Evolutionary conservation across 208 protist species (phyloP), one percentile per base, ranked within the genome.

Genomic region (Trypanosoma scelopori): DNA sequence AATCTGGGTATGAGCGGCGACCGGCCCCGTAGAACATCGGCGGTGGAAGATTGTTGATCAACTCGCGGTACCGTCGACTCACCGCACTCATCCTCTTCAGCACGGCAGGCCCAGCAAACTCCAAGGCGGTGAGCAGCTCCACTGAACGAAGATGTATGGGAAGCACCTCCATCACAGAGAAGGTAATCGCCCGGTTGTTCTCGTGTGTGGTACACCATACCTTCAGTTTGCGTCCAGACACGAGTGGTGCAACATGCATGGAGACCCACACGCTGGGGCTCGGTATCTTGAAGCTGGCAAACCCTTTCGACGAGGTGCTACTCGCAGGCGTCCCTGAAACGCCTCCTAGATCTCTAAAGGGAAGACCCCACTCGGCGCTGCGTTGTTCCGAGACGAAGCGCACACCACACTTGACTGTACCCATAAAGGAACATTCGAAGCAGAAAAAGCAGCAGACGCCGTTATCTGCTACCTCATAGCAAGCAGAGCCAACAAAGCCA

Each of bases 71-170:
- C 48, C 74, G 75, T 1, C 67, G 66, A 68, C 55, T 91, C 18
- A 94, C 82, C 22, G 65, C 64, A 73, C 79, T 88, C 4, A 89
- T 18, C 57, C 87, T 87, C 66, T 90, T 94, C 28, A 91, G 67
- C 22, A 81, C 71, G 20, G 43, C 35, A 9, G 80, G 72, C 1
- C 84, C 84, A 18, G 73, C 84, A 78, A 86, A 94, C 64, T 91
- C 80, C 37, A 94, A 69, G 5, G 82, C 85, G 7, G 78, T 69
- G n/a, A 90, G 59, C 28, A 91, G 56, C 66, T 93, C 84, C 42
- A 89, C 76, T 42, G 77, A 73, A 51, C 77, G 75, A 55, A 93
- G 79, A 18, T 65, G 74, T 23, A 89, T 53, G 16, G 79, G 30
- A 3, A 82, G 64, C 51, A 84, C 64, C 74, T 89, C 80, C 5